These are phyloP conservation scores for Trichosporon asahii DNA, from an alignment of 1,284 basidiomycete genomes.

Conservation along the genomic window DNA sequence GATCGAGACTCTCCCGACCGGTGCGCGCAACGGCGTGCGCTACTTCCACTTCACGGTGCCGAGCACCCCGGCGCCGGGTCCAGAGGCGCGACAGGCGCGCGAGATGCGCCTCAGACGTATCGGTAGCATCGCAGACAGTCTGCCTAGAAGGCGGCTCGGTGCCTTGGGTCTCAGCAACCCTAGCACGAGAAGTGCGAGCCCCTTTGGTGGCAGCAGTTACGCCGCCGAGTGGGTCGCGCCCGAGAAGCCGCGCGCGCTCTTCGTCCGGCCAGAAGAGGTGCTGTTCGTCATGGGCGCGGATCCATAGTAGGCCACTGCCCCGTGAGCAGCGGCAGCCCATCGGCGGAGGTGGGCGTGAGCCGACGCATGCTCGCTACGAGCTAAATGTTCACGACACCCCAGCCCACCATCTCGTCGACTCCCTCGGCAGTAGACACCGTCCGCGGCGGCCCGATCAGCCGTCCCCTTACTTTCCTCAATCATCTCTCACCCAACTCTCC, in stretches of 20 bases:
- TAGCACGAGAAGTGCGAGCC: constrained; percentile 10
- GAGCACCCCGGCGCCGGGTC: not conserved
- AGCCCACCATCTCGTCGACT: not conserved
- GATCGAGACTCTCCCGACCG: constrained; percentile 31
- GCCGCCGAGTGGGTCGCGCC: constrained; percentile 21
- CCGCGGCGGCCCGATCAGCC: not conserved
- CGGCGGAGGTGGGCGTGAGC: not conserved
- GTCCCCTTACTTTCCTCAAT: not conserved
- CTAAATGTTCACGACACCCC: too few relatives aligned
- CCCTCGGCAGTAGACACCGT: not conserved
- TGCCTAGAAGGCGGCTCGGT: constrained; percentile 12
- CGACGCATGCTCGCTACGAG: not conserved
- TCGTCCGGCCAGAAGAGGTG: constrained; percentile 43
- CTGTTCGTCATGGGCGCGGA: constrained; percentile 45
- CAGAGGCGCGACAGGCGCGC: constrained; percentile 8
- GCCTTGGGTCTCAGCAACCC: constrained; percentile 1
- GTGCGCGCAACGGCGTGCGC: constrained; percentile 30
- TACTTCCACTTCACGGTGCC: constrained; percentile 39
- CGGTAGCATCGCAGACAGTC: constrained; percentile 27
- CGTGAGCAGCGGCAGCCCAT: not conserved
- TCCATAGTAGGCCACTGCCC: constrained; percentile 9
- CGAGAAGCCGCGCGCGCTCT: constrained; percentile 35
- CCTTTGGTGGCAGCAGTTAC: constrained; percentile 16
- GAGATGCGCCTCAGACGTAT: constrained; percentile 27
- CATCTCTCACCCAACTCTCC: not conserved